phyloP scores from a whole-genome alignment of 495 filamentous ascomycete genomes.

The Xylaria scruposa region DNA sequence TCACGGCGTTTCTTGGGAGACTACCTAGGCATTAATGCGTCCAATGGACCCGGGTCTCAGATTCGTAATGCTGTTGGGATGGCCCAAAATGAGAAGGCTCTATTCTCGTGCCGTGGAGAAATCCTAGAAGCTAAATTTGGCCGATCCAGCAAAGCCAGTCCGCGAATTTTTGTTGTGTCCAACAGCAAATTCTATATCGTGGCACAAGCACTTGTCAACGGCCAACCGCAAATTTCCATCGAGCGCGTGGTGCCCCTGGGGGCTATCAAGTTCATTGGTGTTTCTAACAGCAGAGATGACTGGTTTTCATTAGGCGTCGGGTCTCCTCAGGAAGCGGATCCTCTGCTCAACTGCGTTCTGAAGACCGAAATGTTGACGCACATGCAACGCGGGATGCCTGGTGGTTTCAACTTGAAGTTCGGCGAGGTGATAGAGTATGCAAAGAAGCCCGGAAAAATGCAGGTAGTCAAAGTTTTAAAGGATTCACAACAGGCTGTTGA shows the following conservation, averaged over 20 bases:
- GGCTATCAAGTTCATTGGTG: slow-evolving; percentile 82
- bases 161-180: slow-evolving; percentile 85
- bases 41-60: slow-evolving; percentile 79
- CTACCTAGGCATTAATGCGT: slow-evolving; percentile 86
- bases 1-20: slow-evolving; percentile 93
- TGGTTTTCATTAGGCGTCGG: slow-evolving; percentile 95
- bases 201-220: slow-evolving; percentile 80
- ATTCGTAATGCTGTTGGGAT: slow-evolving; percentile 73
- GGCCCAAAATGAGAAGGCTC: slow-evolving; percentile 68
- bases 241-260: slow-evolving; percentile 84
- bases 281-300: slow-evolving; percentile 84
- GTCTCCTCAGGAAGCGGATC: slow-evolving; percentile 87
- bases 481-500: slow-evolving; percentile 79
- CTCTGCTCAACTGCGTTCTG: slow-evolving; percentile 87
- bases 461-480: slow-evolving; percentile 85
- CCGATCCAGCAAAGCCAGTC: slow-evolving; percentile 89
- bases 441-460: slow-evolving; percentile 96
- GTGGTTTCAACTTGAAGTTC: slow-evolving; percentile 81
- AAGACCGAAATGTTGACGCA: slow-evolving; percentile 98
- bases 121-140: slow-evolving; percentile 92
- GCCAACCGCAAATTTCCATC: slow-evolving; percentile 77
- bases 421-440: slow-evolving; percentile 88
- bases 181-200: slow-evolving; percentile 86
- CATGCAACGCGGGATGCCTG: slow-evolving; percentile 75
- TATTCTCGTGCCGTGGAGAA: slow-evolving; percentile 92